Percentiles rank a stretch among this genome's conserved stretches.
These are phyloP conservation scores for Komagataella ulmi DNA, from an alignment of 805 yeast species.

Conservation along the genomic window DNA sequence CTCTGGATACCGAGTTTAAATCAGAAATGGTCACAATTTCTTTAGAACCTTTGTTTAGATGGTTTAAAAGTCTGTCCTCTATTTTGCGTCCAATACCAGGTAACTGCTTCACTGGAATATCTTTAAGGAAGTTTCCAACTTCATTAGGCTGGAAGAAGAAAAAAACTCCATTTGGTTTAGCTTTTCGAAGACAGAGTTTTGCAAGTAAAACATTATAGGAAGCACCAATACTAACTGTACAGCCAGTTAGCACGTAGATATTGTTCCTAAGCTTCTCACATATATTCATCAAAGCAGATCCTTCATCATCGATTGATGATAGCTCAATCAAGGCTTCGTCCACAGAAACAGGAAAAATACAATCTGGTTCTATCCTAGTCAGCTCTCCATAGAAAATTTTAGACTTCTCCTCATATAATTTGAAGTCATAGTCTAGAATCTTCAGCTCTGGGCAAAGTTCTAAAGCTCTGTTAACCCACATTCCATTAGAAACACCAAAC, in stretches of 20 bases:
- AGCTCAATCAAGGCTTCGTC: slow-evolving; percentile 85
- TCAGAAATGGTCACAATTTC: slow-evolving; percentile 22
- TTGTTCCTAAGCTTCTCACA: slow-evolving; percentile 22
- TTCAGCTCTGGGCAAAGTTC: slow-evolving; percentile 46
- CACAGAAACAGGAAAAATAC: slow-evolving; percentile 74
- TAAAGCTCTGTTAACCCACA: slow-evolving; percentile 71
- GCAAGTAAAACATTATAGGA: slow-evolving; percentile 66
- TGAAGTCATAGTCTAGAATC: slow-evolving; percentile 61
- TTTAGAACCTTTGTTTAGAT: slow-evolving; percentile 8
- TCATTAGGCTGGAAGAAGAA: slow-evolving; percentile 14
- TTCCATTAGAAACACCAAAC: slow-evolving; percentile 75
- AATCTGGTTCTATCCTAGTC: slow-evolving; percentile 24
- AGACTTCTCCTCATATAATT: slow-evolving; percentile 55
- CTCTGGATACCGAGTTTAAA: slow-evolving; percentile 19
- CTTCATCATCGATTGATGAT: slow-evolving; percentile 15
- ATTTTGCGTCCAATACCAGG: slow-evolving; percentile 57
- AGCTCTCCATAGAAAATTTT: slow-evolving; percentile 50
- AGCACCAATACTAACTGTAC: slow-evolving; percentile 74
- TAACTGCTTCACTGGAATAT: slow-evolving; percentile 24
- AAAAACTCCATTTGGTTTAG: slow-evolving; percentile 68
- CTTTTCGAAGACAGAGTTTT: slow-evolving; percentile 53
- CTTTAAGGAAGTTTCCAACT: slow-evolving; percentile 19
- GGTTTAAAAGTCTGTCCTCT: slow-evolving; percentile 27
- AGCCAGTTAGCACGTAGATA: slow-evolving; percentile 31
- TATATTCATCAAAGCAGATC: slow-evolving; percentile 13